These are phyloP conservation scores for Aureobasidium subglaciale DNA, from an alignment of 2,329 filamentous ascomycete species.

Conservation along the genomic window DNA sequence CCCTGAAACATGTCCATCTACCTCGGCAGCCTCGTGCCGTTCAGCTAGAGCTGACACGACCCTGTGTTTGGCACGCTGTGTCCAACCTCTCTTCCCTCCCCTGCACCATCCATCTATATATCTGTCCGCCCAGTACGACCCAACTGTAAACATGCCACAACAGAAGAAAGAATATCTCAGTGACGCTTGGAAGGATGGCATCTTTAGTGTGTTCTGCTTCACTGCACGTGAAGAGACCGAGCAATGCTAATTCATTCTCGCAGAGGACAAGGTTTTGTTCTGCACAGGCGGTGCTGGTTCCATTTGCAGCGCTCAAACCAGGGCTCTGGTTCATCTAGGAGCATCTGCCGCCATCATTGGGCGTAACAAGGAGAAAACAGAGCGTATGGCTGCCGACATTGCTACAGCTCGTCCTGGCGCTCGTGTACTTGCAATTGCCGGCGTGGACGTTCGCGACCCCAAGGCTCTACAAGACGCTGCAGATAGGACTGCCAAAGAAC, in stretches of 20 bases:
- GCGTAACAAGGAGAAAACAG: conserved; percentile 81
- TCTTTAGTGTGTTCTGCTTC: conserved; percentile 59
- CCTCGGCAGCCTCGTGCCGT: conserved; percentile 6
- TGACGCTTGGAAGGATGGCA: conserved; percentile 75
- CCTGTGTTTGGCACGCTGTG: background rate
- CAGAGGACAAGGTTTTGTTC: conserved; percentile 83
- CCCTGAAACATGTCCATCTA: conserved; percentile 12
- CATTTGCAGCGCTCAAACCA: conserved; percentile 90
- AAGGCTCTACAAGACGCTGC: conserved; percentile 66
- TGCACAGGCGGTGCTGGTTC: conserved; percentile 90
- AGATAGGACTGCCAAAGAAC: conserved; percentile 69
- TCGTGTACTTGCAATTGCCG: conserved; percentile 80
- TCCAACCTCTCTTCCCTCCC: background rate
- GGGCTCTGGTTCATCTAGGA: conserved; percentile 82
- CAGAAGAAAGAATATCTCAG: conserved; percentile 71
- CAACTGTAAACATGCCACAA: conserved; percentile 52
- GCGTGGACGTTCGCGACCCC: conserved; percentile 58
- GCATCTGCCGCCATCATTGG: conserved; percentile 93
- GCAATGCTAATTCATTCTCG: background rate
- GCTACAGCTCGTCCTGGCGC: conserved; percentile 69
- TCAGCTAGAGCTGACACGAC: conserved; percentile 9
- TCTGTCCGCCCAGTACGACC: no score
- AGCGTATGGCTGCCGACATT: conserved; percentile 71
- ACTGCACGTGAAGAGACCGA: background rate
- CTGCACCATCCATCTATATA: no score